phyloP scores from a whole-genome alignment of 495 filamentous ascomycete genomes.

The Aspergillus cavernicola region DNA sequence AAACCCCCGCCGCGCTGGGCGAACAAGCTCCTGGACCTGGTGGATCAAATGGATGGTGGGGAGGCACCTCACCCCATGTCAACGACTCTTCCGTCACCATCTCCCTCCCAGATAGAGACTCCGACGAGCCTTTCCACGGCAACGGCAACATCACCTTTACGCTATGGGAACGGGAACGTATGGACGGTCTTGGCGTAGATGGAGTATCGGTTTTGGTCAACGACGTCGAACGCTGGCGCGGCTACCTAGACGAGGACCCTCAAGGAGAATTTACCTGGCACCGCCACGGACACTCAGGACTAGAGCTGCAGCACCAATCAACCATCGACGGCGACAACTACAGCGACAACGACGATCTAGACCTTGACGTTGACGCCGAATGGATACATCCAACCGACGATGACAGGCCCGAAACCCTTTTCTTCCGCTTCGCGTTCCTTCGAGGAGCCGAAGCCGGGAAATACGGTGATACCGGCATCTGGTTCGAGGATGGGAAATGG shows the following conservation, averaged over 20 bases:
- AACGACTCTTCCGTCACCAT: constrained; percentile 46
- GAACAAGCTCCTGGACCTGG: constrained; percentile 33
- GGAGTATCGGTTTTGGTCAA: constrained; percentile 89
- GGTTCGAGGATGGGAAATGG: constrained; percentile 70
- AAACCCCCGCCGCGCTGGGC: constrained; percentile 68
- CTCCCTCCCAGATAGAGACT: constrained; percentile 36
- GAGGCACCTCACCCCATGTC: constrained; percentile 65
- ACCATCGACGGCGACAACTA: constrained; percentile 15
- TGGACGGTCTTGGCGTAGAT: constrained; percentile 65
- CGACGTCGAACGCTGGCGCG: constrained; percentile 82
- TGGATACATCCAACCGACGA: constrained; percentile 36
- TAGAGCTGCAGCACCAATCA: constrained; percentile 32
- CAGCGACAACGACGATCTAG: neutral
- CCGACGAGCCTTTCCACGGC: constrained; percentile 28
- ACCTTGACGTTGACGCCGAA: constrained; percentile 15
- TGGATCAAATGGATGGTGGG: constrained; percentile 50
- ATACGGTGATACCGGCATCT: constrained; percentile 79
- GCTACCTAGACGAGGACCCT: constrained; percentile 50
- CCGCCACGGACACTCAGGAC: constrained; percentile 40
- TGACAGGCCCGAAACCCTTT: constrained; percentile 53
- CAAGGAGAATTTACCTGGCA: constrained; percentile 45
- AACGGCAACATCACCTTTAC: constrained; percentile 58
- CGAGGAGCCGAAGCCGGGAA: constrained; percentile 62
- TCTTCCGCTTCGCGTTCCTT: constrained; percentile 84
- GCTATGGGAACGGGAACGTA: constrained; percentile 44